Evolutionary conservation across 2,329 filamentous ascomycete species (phyloP).

Genomic region (Acrocalymma vagum): DNA sequence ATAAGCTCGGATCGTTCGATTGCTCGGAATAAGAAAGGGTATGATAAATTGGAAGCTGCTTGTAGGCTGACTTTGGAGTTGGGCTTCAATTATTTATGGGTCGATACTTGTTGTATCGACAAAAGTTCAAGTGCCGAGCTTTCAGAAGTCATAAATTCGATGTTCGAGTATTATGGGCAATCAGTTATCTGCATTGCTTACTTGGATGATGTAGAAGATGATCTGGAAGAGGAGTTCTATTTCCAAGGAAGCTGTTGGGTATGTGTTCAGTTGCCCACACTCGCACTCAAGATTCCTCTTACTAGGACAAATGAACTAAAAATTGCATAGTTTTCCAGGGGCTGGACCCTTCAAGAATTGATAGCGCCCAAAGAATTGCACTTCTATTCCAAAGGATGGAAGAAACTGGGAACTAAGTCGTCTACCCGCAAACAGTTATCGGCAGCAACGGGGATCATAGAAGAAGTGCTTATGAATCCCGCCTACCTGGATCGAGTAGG

Average conservation of each 20-base stretch:
- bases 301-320: no score
- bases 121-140: constrained; percentile 13
- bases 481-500: neutral
- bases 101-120: constrained; percentile 15
- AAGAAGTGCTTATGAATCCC: constrained; percentile 1
- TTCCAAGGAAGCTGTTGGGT: no score
- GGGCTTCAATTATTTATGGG: constrained; percentile 7
- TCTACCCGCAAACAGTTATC: neutral
- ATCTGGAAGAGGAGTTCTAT: neutral
- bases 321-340: constrained; percentile 1
- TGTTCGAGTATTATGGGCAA: constrained; percentile 19
- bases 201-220: constrained; percentile 6
- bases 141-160: constrained; percentile 23
- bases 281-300: no score
- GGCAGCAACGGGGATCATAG: neutral
- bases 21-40: constrained; percentile 1
- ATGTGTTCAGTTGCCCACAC: no score
- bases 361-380: constrained; percentile 8
- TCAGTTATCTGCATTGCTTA: constrained; percentile 12
- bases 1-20: neutral
- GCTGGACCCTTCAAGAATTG: constrained; percentile 11
- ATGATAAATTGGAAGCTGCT: constrained; percentile 1
- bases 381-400: constrained; percentile 12
- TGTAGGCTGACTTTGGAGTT: constrained; percentile 1
- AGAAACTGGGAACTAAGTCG: neutral